These are phyloP conservation scores for Persicaria maculosa DNA, from an alignment of 148 eudicot species.

Conservation along the genomic window DNA sequence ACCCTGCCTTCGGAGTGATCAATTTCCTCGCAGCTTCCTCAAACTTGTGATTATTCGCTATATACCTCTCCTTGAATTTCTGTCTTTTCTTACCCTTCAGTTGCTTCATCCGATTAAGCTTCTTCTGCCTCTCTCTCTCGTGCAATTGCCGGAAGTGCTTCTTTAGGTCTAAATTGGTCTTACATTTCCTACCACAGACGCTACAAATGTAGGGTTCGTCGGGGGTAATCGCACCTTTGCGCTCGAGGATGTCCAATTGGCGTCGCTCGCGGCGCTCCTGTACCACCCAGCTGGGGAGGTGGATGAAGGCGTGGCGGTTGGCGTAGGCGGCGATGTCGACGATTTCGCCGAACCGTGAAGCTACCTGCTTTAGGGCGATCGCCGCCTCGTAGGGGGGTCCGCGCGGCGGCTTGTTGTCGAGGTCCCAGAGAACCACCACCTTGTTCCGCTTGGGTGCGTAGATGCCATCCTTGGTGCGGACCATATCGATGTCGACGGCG, in stretches of 20 bases:
- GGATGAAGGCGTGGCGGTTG: slow-evolving; percentile 78
- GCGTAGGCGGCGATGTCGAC: slow-evolving; percentile 74
- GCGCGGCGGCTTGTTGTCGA: slow-evolving; percentile 88
- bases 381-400: slow-evolving; percentile 81
- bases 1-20: slow-evolving; percentile 62
- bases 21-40: slow-evolving; percentile 61
- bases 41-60: slow-evolving; percentile 53
- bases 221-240: slow-evolving; percentile 37
- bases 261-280: slow-evolving; percentile 52
- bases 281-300: slow-evolving; percentile 67
- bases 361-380: slow-evolving; percentile 33
- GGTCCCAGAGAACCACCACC: slow-evolving; percentile 74
- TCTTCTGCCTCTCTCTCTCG: slow-evolving; percentile 78
- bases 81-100: slow-evolving; percentile 82
- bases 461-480: slow-evolving; percentile 38
- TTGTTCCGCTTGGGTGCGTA: slow-evolving; percentile 56
- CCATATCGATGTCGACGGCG: slow-evolving; percentile 60
- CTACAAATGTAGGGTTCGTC: slow-evolving; percentile 45
- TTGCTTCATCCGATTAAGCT: slow-evolving; percentile 55
- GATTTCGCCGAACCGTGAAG: slow-evolving; percentile 52
- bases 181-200: slow-evolving; percentile 79
- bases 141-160: slow-evolving; percentile 72
- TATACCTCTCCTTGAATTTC: slow-evolving; percentile 59
- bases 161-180: slow-evolving; percentile 58
- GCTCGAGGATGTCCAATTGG: slow-evolving; percentile 41